Percentiles rank a stretch among this genome's conserved stretches.
phyloP scores from a whole-genome alignment of 1,284 basidiomycete genomes.

The Papiliotrema laurentii region DNA sequence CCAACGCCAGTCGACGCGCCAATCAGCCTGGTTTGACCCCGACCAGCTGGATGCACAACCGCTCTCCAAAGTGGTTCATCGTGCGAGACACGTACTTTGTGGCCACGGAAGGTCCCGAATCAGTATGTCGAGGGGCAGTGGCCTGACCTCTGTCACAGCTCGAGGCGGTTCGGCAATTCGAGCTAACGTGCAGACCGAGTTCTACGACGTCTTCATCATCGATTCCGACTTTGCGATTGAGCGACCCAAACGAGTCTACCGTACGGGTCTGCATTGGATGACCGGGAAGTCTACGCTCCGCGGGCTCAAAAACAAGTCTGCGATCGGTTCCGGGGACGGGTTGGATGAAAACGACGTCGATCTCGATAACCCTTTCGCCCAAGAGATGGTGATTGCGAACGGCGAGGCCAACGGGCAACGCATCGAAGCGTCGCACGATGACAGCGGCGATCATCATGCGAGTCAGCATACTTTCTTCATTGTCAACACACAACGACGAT shows the following conservation, averaged over 20 bases:
- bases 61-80: slow-evolving; percentile 83
- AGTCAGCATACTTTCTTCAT: slow-evolving; percentile 88
- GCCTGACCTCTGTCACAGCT: background rate
- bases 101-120: slow-evolving; percentile 78
- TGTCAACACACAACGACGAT: slow-evolving; percentile 79
- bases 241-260: slow-evolving; percentile 46
- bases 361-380: slow-evolving; percentile 27
- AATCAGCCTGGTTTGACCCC: slow-evolving; percentile 49
- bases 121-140: slow-evolving; percentile 57
- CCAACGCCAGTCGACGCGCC: slow-evolving; percentile 49
- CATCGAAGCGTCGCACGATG: slow-evolving; percentile 22
- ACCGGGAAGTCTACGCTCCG: slow-evolving; percentile 17
- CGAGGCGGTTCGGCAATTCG: background rate
- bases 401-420: slow-evolving; percentile 30
- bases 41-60: slow-evolving; percentile 60
- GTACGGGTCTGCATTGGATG: slow-evolving; percentile 39
- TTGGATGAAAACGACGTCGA: slow-evolving; percentile 22
- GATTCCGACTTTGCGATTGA: slow-evolving; percentile 88
- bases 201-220: slow-evolving; percentile 93
- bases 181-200: slow-evolving; percentile 53
- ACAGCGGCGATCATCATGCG: slow-evolving; percentile 32
- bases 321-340: background rate
- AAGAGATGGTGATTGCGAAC: slow-evolving; percentile 25
- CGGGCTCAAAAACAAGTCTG: slow-evolving; percentile 1
- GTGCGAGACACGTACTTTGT: slow-evolving; percentile 91